Conservation (phyloP, 805 yeast species). For the Kregervanrija fluxuum region DNA sequence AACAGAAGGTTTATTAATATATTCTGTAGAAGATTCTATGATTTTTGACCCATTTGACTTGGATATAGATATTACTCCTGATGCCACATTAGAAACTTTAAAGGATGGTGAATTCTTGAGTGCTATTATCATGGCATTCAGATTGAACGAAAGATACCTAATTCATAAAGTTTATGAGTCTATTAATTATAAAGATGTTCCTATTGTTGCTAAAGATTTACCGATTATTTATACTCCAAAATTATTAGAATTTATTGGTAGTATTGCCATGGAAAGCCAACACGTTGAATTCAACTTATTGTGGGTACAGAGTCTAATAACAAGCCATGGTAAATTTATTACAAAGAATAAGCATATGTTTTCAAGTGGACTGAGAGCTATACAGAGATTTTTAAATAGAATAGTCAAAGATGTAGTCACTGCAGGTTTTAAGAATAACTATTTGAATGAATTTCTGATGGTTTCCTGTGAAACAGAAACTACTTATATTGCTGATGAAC, state of each 20-base stretch:
- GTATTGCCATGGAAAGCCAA: constrained; percentile 57
- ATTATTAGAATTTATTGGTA: constrained; percentile 62
- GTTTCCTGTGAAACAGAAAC: constrained; percentile 8
- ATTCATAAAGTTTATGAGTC: constrained; percentile 68
- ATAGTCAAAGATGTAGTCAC: constrained; percentile 66
- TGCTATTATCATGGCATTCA: constrained; percentile 87
- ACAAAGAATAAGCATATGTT: constrained; percentile 54
- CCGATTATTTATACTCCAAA: constrained; percentile 74
- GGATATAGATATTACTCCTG: constrained; percentile 88
- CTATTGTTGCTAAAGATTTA: constrained; percentile 55
- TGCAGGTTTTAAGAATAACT: constrained; percentile 46
- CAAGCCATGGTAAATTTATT: constrained; percentile 73
- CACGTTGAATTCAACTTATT: constrained; percentile 79
- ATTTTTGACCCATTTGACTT: constrained; percentile 92
- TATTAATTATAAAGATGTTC: constrained; percentile 64
- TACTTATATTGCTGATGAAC: constrained; percentile 12
- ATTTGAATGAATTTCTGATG: constrained; percentile 46
- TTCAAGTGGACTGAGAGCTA: constrained; percentile 54
- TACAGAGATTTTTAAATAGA: constrained; percentile 69
- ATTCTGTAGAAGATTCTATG: constrained; percentile 65
- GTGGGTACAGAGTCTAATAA: constrained; percentile 69
- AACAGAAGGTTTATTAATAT: constrained; percentile 85
- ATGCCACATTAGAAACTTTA: constrained; percentile 55
- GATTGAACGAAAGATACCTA: constrained; percentile 75
- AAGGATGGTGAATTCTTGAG: constrained; percentile 56